Conservation (phyloP, 2,329 filamentous ascomycete species). For the Pseudophaeomoniella oleicola region DNA sequence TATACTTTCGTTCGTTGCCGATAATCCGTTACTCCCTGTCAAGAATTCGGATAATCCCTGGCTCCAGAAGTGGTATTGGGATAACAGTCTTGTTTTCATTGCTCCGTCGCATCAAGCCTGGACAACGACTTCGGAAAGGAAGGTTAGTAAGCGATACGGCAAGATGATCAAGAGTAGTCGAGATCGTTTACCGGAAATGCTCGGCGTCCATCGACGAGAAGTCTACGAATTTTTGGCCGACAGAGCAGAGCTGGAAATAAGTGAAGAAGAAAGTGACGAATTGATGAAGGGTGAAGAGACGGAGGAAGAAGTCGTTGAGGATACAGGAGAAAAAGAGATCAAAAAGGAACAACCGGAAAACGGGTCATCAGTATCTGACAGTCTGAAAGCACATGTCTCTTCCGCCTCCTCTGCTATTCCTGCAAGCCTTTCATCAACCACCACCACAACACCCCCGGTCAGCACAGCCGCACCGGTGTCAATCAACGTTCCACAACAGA, state of each 20-base stretch:
- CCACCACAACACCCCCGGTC: no score
- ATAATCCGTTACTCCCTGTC: constrained; percentile 59
- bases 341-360: no score
- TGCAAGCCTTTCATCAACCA: no score
- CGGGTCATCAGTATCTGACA: no score
- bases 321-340: constrained; percentile 4
- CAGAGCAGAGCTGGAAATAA: constrained; percentile 2
- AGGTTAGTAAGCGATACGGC: constrained; percentile 44
- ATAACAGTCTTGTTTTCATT: constrained; percentile 68
- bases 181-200: constrained; percentile 3
- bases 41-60: constrained; percentile 58
- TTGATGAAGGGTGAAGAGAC: constrained; percentile 15
- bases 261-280: constrained; percentile 1
- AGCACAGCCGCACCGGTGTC: no score
- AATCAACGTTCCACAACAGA: no score
- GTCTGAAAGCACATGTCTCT: no score
- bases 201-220: constrained; percentile 2
- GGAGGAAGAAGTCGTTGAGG: constrained; percentile 11
- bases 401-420: no score
- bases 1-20: constrained; percentile 69
- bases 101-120: constrained; percentile 63
- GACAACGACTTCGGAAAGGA: constrained; percentile 43
- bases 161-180: constrained; percentile 28
- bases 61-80: constrained; percentile 68
- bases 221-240: constrained; percentile 4